These are phyloP conservation scores for Oryza meridionalis DNA, from an alignment of 176 grass and related monocot species.

Conservation along the genomic window DNA sequence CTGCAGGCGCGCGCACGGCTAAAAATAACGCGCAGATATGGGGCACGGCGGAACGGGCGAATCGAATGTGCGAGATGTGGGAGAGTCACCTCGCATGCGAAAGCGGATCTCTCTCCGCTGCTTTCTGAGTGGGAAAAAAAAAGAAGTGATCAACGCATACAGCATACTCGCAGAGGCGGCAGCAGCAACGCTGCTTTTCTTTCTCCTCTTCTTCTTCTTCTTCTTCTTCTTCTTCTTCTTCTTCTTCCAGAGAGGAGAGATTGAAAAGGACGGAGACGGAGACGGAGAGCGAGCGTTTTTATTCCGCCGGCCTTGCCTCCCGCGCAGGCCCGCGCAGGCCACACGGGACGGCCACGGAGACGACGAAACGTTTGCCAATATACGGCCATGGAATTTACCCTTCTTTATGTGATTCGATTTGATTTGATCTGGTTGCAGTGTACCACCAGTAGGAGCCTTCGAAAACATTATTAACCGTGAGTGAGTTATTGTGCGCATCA, in stretches of 20 bases:
- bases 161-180: not conserved
- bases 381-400: not conserved
- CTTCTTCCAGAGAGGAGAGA: not conserved
- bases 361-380: not conserved
- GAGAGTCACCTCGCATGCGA: not conserved
- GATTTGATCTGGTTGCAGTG: not conserved
- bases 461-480: not conserved
- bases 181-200: not conserved
- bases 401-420: not conserved
- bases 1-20: no score
- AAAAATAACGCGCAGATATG: not conserved
- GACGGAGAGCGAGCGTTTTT: not conserved
- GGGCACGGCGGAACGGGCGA: not conserved
- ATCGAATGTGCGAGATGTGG: constrained; percentile 22
- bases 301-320: constrained; percentile 8
- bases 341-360: constrained; percentile 3
- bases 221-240: no score
- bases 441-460: not conserved
- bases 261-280: not conserved
- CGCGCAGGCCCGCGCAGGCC: constrained; percentile 34
- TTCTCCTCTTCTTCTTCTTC: no score
- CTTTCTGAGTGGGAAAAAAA: not conserved
- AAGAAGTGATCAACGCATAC: constrained; percentile 33
- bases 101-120: not conserved
- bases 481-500: no score